Conservation (phyloP, 495 filamentous ascomycete species). For the Xanthoparmelia taractica region DNA sequence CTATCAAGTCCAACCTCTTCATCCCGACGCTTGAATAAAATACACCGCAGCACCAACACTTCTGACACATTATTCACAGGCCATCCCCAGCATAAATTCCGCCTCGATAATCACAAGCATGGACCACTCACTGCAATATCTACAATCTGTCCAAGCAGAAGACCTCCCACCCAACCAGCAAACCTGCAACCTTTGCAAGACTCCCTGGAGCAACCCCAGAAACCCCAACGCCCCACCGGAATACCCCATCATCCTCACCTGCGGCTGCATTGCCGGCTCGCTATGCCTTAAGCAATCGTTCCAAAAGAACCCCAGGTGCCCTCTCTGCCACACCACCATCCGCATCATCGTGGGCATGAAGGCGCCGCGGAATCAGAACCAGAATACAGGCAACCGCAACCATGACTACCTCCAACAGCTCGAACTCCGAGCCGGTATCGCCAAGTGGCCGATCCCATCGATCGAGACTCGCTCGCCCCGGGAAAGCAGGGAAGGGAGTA, state of each 20-base stretch:
- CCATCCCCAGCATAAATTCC: neutral
- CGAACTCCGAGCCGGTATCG: neutral
- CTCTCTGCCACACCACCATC: neutral
- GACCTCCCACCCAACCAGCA: neutral
- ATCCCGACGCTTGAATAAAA: neutral
- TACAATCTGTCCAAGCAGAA: neutral
- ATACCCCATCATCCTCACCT: neutral
- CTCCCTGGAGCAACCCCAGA: neutral
- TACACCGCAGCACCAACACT: neutral
- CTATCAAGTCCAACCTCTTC: neutral
- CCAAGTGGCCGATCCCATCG: neutral
- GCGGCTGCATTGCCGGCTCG: neutral
- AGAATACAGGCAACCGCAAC: too few relatives aligned
- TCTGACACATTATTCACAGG: neutral
- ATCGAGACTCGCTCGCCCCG: neutral
- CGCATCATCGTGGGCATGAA: neutral
- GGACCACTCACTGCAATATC: neutral
- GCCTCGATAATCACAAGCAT: neutral
- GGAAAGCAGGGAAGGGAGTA: neutral
- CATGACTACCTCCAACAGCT: neutral
- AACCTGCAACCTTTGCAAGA: neutral
- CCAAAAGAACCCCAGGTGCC: neutral
- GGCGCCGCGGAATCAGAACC: neutral
- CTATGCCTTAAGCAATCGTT: neutral
- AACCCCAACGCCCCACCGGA: neutral